phyloP scores from a whole-genome alignment of 257 asterid genomes.

The Fraxinus pennsylvanica region DNA sequence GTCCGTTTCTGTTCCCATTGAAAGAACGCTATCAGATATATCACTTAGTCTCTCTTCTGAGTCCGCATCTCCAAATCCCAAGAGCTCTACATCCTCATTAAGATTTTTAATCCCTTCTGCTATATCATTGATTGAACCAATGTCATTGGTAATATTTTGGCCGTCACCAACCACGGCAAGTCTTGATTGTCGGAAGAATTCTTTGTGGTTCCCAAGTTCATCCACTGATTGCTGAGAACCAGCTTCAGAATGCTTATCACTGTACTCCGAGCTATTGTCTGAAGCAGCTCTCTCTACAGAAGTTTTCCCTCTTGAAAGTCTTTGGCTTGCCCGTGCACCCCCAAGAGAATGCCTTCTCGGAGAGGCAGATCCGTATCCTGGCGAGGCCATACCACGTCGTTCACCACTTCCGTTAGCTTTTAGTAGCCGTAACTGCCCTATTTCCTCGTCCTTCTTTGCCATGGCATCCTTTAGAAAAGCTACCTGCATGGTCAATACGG shows the following conservation, averaged over 20 bases:
- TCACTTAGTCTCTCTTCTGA: conserved; percentile 91
- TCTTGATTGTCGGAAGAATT: conserved; percentile 74
- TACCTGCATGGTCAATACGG: conserved; percentile 48
- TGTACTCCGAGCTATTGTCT: conserved; percentile 76
- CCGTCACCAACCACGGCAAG: conserved; percentile 51
- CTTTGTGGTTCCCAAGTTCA: conserved; percentile 74
- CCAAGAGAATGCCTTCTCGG: conserved; percentile 66
- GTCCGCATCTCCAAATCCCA: conserved; percentile 79
- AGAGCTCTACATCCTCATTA: conserved; percentile 62
- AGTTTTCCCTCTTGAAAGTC: background rate
- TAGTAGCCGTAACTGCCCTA: conserved; percentile 50
- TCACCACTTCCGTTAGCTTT: conserved; percentile 51
- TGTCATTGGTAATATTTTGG: conserved; percentile 38
- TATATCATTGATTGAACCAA: conserved; percentile 34
- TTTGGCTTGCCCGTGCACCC: conserved; percentile 38
- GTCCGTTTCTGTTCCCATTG: conserved; percentile 95
- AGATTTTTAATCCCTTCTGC: conserved; percentile 41
- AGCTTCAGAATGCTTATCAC: conserved; percentile 85
- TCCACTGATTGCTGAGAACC: conserved; percentile 82
- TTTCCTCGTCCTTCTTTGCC: conserved; percentile 79
- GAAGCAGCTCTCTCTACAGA: background rate
- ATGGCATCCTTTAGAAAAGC: conserved; percentile 68
- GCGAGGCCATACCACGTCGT: conserved; percentile 41
- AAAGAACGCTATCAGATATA: conserved; percentile 93
- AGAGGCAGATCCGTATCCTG: conserved; percentile 59